Evolutionary conservation across 2,329 filamentous ascomycete genomes (phyloP), one percentile per base, ranked within the genome.

Genomic region (Epichloe coenophiala): DNA sequence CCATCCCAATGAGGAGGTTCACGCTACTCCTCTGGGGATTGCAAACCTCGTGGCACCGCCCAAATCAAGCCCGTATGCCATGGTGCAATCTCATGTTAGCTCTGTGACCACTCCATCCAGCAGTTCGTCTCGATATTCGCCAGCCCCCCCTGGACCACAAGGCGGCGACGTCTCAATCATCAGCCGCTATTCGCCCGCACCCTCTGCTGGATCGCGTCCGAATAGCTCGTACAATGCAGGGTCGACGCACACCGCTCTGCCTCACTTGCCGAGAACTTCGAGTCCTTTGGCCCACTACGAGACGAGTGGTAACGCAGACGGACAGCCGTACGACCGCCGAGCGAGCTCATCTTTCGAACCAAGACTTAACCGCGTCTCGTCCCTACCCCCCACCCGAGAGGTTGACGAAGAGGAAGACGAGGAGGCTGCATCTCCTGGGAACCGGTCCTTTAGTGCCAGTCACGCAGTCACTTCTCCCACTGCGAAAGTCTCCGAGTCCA

Each of bases 221-320:
- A 63, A 66, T n/a, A 68, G 63, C 44, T 73, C 76, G 17, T 70
- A 68, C 33, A 63, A 65, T 54, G 50, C 63, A 17, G 63, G 65
- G 53, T 49, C 65, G 15, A 59, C 71, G 8, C 70, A 74, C 27
- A 67, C 76, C 13, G 63, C 71, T 38, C 66, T 82, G 40, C 68
- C 78, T 45, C 78, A 83, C 58, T 73, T 80, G 54, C 80, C 81
- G 8, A 71, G 81, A 55, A 84, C 81, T 2, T 84, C 80, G 2
- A 84, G 81, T 55, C 81, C 81, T 1, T 63, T 84, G 52, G 80
- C 80, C 5, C 78, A 84, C 57, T 83, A 81, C 52, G 80, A 83
- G 60, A 70, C 72, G 11, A 71, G 69, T 7, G 68, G 70, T 49
- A 69, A 71, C 35, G 66, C 67, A 44, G 75, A 78, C n/a, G 55